Base-by-base conservation (phyloP, 1,284 basidiomycete genomes). In the Gomphus bonarii region DNA sequence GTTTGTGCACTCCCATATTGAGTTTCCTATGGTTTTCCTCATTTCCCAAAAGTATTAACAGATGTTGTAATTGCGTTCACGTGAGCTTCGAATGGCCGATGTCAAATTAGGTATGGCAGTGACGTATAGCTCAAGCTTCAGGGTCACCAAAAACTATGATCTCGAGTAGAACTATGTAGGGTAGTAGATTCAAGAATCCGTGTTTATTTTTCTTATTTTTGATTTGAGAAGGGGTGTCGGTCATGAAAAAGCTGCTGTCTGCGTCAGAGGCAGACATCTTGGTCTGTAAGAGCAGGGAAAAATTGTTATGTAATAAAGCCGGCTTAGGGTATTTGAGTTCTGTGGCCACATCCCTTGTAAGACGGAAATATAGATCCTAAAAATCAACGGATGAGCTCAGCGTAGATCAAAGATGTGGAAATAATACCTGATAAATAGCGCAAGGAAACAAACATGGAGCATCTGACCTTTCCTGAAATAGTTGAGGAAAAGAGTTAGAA, bases 401-500 rank as follows among this genome's bases (percentile, higher is more conserved):
- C 7, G 4, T n/a, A 48, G 28, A 10, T 18, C 22, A 10, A 31
- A n/a, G 46, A 18, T 18, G 14, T 8, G 46, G 4, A 31, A 31
- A 11, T 28, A 48, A 28, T 35, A 53, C 57, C 64, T 99, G 97
- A 71, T 99, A 97, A 67, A 99, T 99, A 14, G 97, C 97, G 68
- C 95, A 99, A 2, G 97, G 97, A 65, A 99, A 99, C 44, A 99
- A 77, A 67, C 85, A 91, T 0, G 95, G 95, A 53, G 98, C 82
- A 70, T 94, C 89, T 60, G 84, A 82, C 55, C 76, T 76, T 10
- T 81, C 77, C 61, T 94, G 95, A 66, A 95, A 99, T 66, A 99
- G 99, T 63, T 99, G 92, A 10, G 97, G 95, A 78, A 99, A 99
- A 25, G 95, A 97, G 72, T 94, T 97, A 65, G 91, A 95, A 77